Percentiles rank a stretch among this genome's conserved stretches.
phyloP scores from a whole-genome alignment of 495 filamentous ascomycete species.

The Tricharina praecox region DNA sequence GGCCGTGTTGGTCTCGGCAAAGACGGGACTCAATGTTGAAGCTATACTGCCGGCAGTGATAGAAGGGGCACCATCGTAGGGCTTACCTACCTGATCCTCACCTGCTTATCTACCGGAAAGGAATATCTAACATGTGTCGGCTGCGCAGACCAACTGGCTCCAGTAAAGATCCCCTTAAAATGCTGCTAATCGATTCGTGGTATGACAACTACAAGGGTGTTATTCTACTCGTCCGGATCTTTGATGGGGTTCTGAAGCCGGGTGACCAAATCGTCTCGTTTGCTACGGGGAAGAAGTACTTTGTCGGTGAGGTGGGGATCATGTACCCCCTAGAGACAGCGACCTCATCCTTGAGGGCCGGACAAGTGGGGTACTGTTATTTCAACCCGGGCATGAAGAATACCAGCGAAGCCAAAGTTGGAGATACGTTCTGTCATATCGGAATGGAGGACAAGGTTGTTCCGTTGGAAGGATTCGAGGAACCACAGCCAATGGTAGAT shows the following conservation, averaged over 20 bases:
- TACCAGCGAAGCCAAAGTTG: constrained; percentile 85
- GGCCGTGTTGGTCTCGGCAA: constrained; percentile 78
- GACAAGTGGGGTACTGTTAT: constrained; percentile 87
- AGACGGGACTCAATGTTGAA: constrained; percentile 76
- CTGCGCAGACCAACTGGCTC: constrained; percentile 27
- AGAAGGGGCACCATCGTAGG: constrained; percentile 58
- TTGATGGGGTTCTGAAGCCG: constrained; percentile 67
- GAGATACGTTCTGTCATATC: constrained; percentile 81
- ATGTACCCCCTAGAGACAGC: constrained; percentile 83
- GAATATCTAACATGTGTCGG: too few relatives aligned
- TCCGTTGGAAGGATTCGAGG: constrained; percentile 81
- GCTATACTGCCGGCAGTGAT: constrained; percentile 68
- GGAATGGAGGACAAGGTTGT: constrained; percentile 62
- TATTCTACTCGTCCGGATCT: constrained; percentile 76
- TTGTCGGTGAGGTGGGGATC: constrained; percentile 89
- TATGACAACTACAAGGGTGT: constrained; percentile 92
- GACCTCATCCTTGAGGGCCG: constrained; percentile 62
- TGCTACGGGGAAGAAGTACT: constrained; percentile 72
- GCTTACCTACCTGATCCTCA: constrained; percentile 4
- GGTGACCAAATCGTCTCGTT: constrained; percentile 75
- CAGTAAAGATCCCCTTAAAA: constrained; percentile 46
- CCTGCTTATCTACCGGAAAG: too few relatives aligned
- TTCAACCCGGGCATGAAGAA: constrained; percentile 98
- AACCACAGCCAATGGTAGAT: constrained; percentile 79
- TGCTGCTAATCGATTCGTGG: constrained; percentile 93